These are phyloP conservation scores for Heimioporus retisporus DNA, from an alignment of 1,284 basidiomycete genomes.

Conservation along the genomic window DNA sequence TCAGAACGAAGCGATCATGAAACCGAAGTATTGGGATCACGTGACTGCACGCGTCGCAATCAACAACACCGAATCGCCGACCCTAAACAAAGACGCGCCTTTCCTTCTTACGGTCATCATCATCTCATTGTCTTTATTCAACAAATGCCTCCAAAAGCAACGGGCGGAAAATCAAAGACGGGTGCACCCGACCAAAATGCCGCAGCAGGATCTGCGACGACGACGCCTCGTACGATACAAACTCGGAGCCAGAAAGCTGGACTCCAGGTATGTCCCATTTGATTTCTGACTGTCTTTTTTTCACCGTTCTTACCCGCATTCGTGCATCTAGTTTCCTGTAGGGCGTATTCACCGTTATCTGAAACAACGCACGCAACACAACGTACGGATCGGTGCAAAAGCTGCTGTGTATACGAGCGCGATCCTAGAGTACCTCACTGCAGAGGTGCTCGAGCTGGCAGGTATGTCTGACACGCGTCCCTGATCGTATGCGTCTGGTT, in stretches of 20 bases:
- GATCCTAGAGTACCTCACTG: constrained; percentile 92
- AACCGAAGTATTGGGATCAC: constrained; percentile 22
- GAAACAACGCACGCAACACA: constrained; percentile 94
- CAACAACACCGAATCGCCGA: constrained; percentile 45
- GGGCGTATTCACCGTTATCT: constrained; percentile 97
- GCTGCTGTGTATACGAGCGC: constrained; percentile 95
- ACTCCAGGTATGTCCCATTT: constrained; percentile 72
- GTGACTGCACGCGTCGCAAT: constrained; percentile 43
- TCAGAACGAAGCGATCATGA: too few species aligned
- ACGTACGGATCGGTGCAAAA: constrained; percentile 93
- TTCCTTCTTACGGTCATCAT: constrained; percentile 39
- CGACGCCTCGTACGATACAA: constrained; percentile 54
- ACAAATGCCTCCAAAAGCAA: constrained; percentile 45
- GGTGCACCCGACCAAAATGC: constrained; percentile 49
- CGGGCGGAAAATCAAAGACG: constrained; percentile 50
- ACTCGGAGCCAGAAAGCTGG: constrained; percentile 89
- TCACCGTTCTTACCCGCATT: constrained; percentile 8
- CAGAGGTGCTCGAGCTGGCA: constrained; percentile 91
- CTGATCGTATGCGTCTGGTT: background rate
- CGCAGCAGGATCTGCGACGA: constrained; percentile 54
- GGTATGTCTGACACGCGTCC: constrained; percentile 57
- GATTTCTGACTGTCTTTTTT: background rate
- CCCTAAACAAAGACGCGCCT: constrained; percentile 45
- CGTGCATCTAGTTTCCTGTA: constrained; percentile 80
- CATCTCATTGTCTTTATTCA: constrained; percentile 16